Evolutionary conservation across 2,329 filamentous ascomycete species (phyloP), one percentile per base, ranked within the genome.

Genomic region (Sordariomycetes sp.): DNA sequence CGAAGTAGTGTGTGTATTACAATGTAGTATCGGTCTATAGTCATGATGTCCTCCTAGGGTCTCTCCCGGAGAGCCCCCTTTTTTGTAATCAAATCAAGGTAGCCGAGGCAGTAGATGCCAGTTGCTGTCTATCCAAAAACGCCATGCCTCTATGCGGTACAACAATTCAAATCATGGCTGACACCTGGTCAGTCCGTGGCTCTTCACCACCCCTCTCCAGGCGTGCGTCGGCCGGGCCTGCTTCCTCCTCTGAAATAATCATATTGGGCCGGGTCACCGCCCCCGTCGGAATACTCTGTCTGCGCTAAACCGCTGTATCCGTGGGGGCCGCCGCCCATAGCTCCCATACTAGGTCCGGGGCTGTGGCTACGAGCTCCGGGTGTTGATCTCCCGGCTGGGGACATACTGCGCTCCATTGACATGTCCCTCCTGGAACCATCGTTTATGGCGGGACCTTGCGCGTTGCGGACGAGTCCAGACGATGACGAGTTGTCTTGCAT

Each of bases 281-380:
- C 17, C 5, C 46, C 36, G 16, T 58, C 49, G 30, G 61, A 53
- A 8, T 59, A 54, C 36, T 76, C 72, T 26, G 57, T 53, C 47
- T 79, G 74, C 1, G 73, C 68, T 35, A 80, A 50, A 18, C 68
- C 67, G 11, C 72, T 75, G 48, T 80, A 80, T 0, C 75, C 75
- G 33, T 64, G 58, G 2, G 72, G 70, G 3, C 74, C 73, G 34
- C 72, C 72, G 14, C 72, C 73, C 14, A 76, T 50, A 39, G 72
- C 70, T 9, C 71, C 69, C 5, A 55, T 45, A 9, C 64, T 64
- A 1, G 66, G 61, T 3, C 65, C 63, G 3, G 63, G 56, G 20
- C 43, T 47, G 25, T 20, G 38, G 17, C 35, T 41, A 12, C 39
- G 39, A 23, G 37, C 33, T 8, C 41, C 40, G 11, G 46, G 45